Evolutionary conservation across 2,329 filamentous ascomycete species (phyloP).

Genomic region (Curvularia sp.): DNA sequence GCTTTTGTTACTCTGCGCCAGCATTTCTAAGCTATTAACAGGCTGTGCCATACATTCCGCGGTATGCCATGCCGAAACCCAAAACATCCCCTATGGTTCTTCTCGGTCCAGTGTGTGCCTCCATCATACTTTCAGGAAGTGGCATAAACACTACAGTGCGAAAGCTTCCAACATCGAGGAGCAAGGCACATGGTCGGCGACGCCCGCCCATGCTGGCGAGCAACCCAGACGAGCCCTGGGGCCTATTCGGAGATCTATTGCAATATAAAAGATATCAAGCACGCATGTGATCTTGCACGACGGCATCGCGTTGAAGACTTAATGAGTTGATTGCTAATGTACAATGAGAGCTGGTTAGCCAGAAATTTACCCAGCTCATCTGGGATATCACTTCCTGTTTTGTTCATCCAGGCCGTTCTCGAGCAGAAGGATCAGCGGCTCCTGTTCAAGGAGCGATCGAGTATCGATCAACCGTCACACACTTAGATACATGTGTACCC

Average conservation of each 20-base stretch:
- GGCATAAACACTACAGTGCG: slow-evolving; percentile 26
- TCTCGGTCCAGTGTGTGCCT: slow-evolving; percentile 8
- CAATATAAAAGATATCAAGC: slow-evolving; percentile 17
- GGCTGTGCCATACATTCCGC: neutral
- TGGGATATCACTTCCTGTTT: slow-evolving; percentile 5
- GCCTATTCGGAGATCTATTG: slow-evolving; percentile 7
- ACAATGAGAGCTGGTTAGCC: slow-evolving; percentile 6
- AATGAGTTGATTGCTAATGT: slow-evolving; percentile 1
- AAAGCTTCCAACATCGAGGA: slow-evolving; percentile 17
- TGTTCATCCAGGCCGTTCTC: neutral
- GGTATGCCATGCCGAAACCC: neutral
- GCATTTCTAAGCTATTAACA: neutral
- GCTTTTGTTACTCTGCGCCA: neutral
- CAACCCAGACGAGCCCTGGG: slow-evolving; percentile 18
- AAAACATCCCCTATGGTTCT: slow-evolving; percentile 11
- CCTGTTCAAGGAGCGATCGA: slow-evolving; percentile 18
- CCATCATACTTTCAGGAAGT: slow-evolving; percentile 4
- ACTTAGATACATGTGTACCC: neutral
- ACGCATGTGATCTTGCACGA: slow-evolving; percentile 17
- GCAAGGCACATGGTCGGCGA: slow-evolving; percentile 22
- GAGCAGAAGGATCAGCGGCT: neutral
- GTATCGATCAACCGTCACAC: slow-evolving; percentile 1
- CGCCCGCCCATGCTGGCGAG: neutral
- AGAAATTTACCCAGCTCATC: slow-evolving; percentile 8
- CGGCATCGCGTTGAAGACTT: slow-evolving; percentile 12